Percentiles rank a stretch among this genome's conserved stretches.
Conservation (phyloP, 345 rosid genomes). For the Lumnitzera littorea region DNA sequence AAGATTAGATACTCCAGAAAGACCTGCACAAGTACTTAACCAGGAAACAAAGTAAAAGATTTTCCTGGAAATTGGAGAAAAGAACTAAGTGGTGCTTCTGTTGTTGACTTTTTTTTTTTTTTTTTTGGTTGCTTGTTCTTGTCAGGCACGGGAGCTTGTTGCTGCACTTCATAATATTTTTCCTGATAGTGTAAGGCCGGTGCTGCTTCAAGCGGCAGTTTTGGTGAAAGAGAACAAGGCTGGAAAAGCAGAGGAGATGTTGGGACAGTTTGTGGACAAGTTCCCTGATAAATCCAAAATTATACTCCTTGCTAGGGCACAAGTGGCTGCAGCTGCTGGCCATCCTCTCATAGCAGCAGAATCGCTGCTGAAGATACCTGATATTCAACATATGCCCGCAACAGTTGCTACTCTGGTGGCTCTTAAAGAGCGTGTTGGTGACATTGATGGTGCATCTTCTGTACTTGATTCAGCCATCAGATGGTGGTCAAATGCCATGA, state of each 20-base stretch:
- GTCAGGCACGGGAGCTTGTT: slow-evolving; percentile 86
- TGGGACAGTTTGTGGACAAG: slow-evolving; percentile 62
- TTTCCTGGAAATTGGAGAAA: no score
- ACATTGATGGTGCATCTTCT: slow-evolving; percentile 65
- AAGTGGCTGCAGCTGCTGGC: slow-evolving; percentile 82
- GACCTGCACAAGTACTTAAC: not conserved
- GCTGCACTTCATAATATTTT: slow-evolving; percentile 51
- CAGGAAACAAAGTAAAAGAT: not conserved
- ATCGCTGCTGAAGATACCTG: slow-evolving; percentile 61
- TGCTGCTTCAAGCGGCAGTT: slow-evolving; percentile 85
- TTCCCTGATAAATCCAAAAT: slow-evolving; percentile 59
- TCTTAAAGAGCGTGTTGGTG: slow-evolving; percentile 89
- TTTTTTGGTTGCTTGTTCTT: not conserved
- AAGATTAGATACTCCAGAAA: no score
- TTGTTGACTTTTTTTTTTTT: slow-evolving; percentile 3
- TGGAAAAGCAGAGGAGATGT: slow-evolving; percentile 71
- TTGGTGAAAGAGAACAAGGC: slow-evolving; percentile 86
- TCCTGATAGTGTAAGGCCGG: slow-evolving; percentile 54
- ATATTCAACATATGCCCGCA: slow-evolving; percentile 88
- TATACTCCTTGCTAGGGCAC: slow-evolving; percentile 82
- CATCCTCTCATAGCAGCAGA: slow-evolving; percentile 79
- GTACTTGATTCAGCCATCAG: slow-evolving; percentile 72
- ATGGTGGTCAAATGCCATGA: slow-evolving; percentile 93
- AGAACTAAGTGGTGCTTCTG: not conserved
- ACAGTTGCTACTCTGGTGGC: slow-evolving; percentile 87